Evolutionary conservation across 73 alveolate species (phyloP), one percentile per base, ranked within the genome.

Genomic region (Paramecium biaurelia): DNA sequence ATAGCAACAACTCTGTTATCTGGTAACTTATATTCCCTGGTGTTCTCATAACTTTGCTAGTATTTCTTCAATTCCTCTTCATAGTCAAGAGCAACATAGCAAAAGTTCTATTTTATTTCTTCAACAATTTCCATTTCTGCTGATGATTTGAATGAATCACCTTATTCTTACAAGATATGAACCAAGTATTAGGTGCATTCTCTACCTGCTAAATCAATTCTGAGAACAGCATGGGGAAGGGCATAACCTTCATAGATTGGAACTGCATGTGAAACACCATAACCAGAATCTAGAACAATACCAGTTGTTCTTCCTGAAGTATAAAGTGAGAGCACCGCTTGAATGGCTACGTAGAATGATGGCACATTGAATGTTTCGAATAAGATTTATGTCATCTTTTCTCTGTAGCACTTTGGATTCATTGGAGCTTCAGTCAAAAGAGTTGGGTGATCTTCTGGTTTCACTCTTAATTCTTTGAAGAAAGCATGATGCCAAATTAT

Each of bases 201-300:
- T 57, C 98, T 96, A 57, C 99, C 99, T n/a, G 99, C 99, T 57
- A 98, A 67, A 76, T 98, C 99, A 87, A 96, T 88, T 76, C 98
- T 93, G 93, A 88, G 95, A 85, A 96, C 89, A 85, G 99, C 98
- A 79, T 97, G 98, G 4, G 99, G 99, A 30, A 98, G 74, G 5
- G 98, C 96, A 87, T 97, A 98, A 57, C 98, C 99, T 57, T 98
- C 99, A 93, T 97, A 98, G 94, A 98, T 98, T 47, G 99, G 99
- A 67, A 98, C 99, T 21, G 99, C 97, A 97, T 99, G 99, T 70
- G 99, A 92, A 57, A 97, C 99, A 63, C 99, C 99, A 72, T 98
- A 99, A 9, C 99, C 99, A 41, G 99, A 96, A 95, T 98, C 99
- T 18, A 98, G 57, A 10, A 98, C 99, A 24, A 98, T 93, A 67